Evolutionary conservation across 1,284 basidiomycete genomes (phyloP).

Genomic region (Leccinum griseonigrum): DNA sequence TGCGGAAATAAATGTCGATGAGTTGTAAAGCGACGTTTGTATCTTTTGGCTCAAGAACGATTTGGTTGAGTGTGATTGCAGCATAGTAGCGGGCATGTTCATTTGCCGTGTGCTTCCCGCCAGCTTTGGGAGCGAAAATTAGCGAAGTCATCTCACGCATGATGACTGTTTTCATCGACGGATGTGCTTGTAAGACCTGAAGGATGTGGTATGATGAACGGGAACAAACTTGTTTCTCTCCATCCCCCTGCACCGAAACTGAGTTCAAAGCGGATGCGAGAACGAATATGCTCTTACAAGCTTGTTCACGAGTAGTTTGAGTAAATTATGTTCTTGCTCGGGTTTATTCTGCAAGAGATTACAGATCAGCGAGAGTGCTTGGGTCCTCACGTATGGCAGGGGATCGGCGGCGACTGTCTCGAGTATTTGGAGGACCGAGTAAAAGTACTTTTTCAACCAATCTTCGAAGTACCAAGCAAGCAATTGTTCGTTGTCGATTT

Average conservation of each 20-base stretch:
- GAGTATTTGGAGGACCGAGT: slow-evolving; percentile 85
- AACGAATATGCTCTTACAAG: slow-evolving; percentile 51
- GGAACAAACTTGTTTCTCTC: slow-evolving; percentile 85
- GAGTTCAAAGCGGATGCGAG: not conserved
- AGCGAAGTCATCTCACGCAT: slow-evolving; percentile 85
- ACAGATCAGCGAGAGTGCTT: slow-evolving; percentile 73
- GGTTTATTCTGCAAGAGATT: slow-evolving; percentile 87
- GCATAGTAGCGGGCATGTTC: slow-evolving; percentile 87
- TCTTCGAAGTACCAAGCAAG: slow-evolving; percentile 93
- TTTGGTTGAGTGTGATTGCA: slow-evolving; percentile 92
- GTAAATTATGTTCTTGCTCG: slow-evolving; percentile 96
- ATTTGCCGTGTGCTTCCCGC: slow-evolving; percentile 38
- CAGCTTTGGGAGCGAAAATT: slow-evolving; percentile 48
- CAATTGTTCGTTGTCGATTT: slow-evolving; percentile 77
- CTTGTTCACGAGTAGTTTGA: slow-evolving; percentile 93
- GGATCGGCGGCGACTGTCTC: slow-evolving; percentile 89
- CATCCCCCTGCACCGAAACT: slow-evolving; percentile 67
- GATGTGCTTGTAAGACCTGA: slow-evolving; percentile 87
- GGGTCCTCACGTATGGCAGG: slow-evolving; percentile 84
- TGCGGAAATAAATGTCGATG: slow-evolving; percentile 92
- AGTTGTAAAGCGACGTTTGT: slow-evolving; percentile 79
- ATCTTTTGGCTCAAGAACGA: slow-evolving; percentile 75
- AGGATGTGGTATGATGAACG: slow-evolving; percentile 89
- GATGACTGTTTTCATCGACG: slow-evolving; percentile 91
- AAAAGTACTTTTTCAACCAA: slow-evolving; percentile 97